These are phyloP conservation scores for Amanita brunnescens DNA, from an alignment of 768 basidiomycete species.

Conservation along the genomic window DNA sequence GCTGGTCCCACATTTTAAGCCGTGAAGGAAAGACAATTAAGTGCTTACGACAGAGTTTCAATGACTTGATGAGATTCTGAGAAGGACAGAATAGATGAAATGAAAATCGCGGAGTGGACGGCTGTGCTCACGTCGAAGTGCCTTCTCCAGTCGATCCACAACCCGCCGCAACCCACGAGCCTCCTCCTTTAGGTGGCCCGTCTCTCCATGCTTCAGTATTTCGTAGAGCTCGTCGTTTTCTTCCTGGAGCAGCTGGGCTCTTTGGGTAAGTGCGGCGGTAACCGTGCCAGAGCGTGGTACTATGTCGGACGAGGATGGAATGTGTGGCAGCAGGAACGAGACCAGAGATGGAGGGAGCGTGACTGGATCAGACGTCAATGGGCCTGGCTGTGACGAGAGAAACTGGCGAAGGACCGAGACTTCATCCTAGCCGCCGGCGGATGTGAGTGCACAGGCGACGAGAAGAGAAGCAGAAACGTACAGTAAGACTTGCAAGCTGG, in stretches of 20 bases:
- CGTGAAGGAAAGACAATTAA: slow-evolving; percentile 9
- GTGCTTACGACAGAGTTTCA: slow-evolving; percentile 58
- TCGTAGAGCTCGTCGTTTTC: slow-evolving; percentile 86
- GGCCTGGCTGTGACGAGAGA: slow-evolving; percentile 49
- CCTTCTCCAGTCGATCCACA: slow-evolving; percentile 61
- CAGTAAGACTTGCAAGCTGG: slow-evolving; percentile 64
- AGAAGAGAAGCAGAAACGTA: slow-evolving; percentile 26
- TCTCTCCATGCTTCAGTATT: slow-evolving; percentile 64
- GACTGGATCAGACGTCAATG: slow-evolving; percentile 51
- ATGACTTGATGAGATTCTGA: slow-evolving; percentile 76
- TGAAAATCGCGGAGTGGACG: not conserved
- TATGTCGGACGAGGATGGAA: slow-evolving; percentile 34
- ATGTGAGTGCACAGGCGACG: slow-evolving; percentile 10
- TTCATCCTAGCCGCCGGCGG: slow-evolving; percentile 50
- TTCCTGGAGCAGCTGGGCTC: slow-evolving; percentile 65
- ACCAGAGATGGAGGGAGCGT: slow-evolving; percentile 65
- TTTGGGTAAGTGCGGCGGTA: slow-evolving; percentile 65
- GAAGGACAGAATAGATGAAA: slow-evolving; percentile 5
- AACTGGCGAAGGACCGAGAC: slow-evolving; percentile 59
- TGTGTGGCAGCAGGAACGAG: slow-evolving; percentile 60
- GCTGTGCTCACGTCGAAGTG: slow-evolving; percentile 57
- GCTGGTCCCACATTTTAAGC: slow-evolving; percentile 26
- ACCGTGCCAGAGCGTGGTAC: slow-evolving; percentile 44
- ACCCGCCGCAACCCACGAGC: slow-evolving; percentile 59
- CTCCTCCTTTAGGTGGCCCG: slow-evolving; percentile 77